These are phyloP conservation scores for Punctularia strigosozonata DNA, from an alignment of 768 basidiomycete genomes.

Conservation along the genomic window DNA sequence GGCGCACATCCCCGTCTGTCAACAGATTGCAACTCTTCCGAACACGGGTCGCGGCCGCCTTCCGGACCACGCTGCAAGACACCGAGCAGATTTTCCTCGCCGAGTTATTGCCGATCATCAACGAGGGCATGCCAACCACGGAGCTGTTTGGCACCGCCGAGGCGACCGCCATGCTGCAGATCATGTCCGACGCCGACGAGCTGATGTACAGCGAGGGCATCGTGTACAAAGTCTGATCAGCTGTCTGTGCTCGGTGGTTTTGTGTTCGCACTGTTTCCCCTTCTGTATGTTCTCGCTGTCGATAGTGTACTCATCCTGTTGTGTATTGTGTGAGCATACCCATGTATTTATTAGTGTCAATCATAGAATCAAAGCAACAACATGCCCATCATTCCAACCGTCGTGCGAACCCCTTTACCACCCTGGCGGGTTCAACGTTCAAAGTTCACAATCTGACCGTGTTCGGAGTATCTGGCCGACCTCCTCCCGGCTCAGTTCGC, in stretches of 20 bases:
- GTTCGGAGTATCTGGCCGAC: constrained; percentile 42
- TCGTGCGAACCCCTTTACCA: not conserved
- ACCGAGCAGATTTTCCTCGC: constrained; percentile 66
- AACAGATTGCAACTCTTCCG: constrained; percentile 74
- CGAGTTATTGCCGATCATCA: constrained; percentile 62
- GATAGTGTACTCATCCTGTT: not conserved
- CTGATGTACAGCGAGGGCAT: constrained; percentile 83
- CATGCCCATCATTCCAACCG: not conserved
- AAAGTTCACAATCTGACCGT: constrained; percentile 23
- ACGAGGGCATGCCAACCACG: constrained; percentile 58
- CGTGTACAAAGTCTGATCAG: constrained; percentile 65
- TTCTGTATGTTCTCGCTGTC: constrained; percentile 3
- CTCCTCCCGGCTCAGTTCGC: constrained; percentile 53
- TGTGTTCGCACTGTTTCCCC: constrained; percentile 1
- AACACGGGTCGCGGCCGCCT: constrained; percentile 57
- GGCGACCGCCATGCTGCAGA: constrained; percentile 56
- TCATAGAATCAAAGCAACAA: not conserved
- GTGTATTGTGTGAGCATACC: not conserved
- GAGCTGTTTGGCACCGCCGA: constrained; percentile 74
- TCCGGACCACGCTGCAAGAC: constrained; percentile 56
- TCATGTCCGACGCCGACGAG: constrained; percentile 73
- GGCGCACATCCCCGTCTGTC: constrained; percentile 4
- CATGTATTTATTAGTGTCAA: not conserved
- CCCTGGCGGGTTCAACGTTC: not conserved
- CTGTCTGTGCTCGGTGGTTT: not conserved